A percentile compares a stretch with the other conserved stretches of the same genome.
These are phyloP conservation scores for Saturnispora besseyi DNA, from an alignment of 805 yeast genomes.

Conservation along the genomic window DNA sequence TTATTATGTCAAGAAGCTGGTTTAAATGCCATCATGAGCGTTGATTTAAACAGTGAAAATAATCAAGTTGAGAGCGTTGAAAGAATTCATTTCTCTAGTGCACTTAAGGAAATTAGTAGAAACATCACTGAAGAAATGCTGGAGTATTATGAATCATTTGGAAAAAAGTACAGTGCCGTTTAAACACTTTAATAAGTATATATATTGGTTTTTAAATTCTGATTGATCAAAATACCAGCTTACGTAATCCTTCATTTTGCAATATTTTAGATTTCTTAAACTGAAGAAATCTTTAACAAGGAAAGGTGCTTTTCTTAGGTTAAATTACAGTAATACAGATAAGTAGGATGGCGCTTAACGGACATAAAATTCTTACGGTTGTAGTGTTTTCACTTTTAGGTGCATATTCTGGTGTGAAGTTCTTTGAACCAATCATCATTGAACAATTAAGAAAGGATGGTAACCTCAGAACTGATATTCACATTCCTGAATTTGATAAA, in stretches of 20 bases:
- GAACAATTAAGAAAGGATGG: conserved; percentile 62
- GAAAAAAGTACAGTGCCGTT: conserved; percentile 26
- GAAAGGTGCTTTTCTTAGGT: not conserved
- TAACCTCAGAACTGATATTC: conserved; percentile 49
- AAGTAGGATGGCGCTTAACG: conserved; percentile 7
- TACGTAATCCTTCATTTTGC: not conserved
- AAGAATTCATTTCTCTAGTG: conserved; percentile 47
- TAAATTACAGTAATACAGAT: not conserved
- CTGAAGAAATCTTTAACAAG: not conserved
- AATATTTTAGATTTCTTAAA: not conserved
- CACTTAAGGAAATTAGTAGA: conserved; percentile 55
- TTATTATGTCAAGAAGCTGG: conserved; percentile 94
- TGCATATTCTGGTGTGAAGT: conserved; percentile 47
- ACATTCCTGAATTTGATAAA: conserved; percentile 44
- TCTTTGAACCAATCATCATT: conserved; percentile 66
- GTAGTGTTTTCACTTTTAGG: conserved; percentile 30
- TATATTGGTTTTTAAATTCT: not conserved
- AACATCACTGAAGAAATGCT: conserved; percentile 86
- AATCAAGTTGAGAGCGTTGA: conserved; percentile 26
- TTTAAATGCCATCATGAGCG: conserved; percentile 82
- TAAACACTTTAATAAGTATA: not conserved
- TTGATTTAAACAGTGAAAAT: conserved; percentile 45
- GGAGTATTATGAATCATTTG: conserved; percentile 56
- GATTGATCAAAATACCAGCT: not conserved
- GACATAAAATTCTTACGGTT: conserved; percentile 19